Percentiles rank a stretch among this genome's conserved stretches.
Evolutionary conservation across 345 rosid species (phyloP).

Genomic region (Salix brachista): DNA sequence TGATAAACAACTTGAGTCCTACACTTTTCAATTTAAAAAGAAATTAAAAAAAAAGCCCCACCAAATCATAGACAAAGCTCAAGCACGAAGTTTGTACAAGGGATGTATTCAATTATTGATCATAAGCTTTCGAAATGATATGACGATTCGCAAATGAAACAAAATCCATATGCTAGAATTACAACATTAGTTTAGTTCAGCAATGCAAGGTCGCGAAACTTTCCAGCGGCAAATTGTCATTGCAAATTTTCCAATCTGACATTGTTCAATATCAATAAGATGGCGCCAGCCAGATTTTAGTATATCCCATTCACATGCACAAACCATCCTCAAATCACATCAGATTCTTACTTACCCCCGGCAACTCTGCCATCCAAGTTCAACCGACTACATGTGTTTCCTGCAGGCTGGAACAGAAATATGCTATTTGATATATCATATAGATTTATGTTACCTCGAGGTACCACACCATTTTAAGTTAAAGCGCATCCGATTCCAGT

Average conservation of each 20-base stretch:
- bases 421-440: constrained; percentile 11
- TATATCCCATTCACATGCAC: neutral
- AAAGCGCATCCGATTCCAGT: constrained; percentile 12
- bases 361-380: constrained; percentile 17
- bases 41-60: neutral
- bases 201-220: neutral
- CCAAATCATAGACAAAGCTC: neutral
- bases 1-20: neutral
- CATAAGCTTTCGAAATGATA: neutral
- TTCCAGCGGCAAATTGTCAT: neutral
- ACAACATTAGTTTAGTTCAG: neutral
- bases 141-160: neutral
- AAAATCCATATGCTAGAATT: neutral
- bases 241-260: neutral
- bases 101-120: neutral
- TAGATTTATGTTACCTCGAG: constrained; percentile 25
- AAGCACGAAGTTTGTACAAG: neutral
- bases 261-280: constrained; percentile 1
- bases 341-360: neutral
- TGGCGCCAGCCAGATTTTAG: neutral
- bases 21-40: neutral
- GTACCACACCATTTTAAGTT: constrained; percentile 13
- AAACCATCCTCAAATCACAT: neutral
- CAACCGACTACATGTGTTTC: constrained; percentile 14
- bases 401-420: constrained; percentile 26